Evolutionary conservation across 805 yeast genomes (phyloP), one percentile per base, ranked within the genome.

Genomic region (Teunomyces panamensis): DNA sequence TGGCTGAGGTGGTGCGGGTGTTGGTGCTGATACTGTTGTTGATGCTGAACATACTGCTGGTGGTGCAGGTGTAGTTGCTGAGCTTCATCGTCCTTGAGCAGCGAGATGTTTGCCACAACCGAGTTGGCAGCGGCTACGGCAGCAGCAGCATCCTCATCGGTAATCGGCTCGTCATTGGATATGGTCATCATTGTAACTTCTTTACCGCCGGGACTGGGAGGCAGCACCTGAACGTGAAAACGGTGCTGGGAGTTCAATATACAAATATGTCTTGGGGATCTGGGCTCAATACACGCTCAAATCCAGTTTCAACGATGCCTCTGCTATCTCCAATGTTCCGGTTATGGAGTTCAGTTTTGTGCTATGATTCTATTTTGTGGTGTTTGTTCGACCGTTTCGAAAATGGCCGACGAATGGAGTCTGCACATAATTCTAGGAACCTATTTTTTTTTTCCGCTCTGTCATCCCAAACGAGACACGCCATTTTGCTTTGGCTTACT

Each of bases 1-100:
- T 52, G 52, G 36, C 43, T 39, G 34, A 48, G 50, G 41, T 51
- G 49, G 41, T 49, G 48, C 37, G 35, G 46, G 46, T 46, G 49
- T n/a, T 42, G 49, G 44, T 49, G 55, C 45, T 51, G 56, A 39
- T 37, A 39, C 43, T 51, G 49, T 39, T 49, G 49, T 36, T 49
- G 49, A 42, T 44, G 45, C 47, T 48, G 47, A 30, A 42, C 39
- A 42, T 44, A 30, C 44, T 44, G 49, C 43, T 48, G 49, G 30
- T 49, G 49, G 30, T 24, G 32, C 41, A 14, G 41, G 28, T 36
- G 41, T 13, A 44, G 44, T 39, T 44, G 50, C 27, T 48, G 50
- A 14, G 47, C 50, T n/a, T 49, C 51, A 26, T 49, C 51, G 20
- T 49, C 49, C 29, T 45, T 49, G 16, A 49, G 35, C 28, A 33